phyloP scores from a whole-genome alignment of 441 rosid genomes.

The Euphorbia celastroides region DNA sequence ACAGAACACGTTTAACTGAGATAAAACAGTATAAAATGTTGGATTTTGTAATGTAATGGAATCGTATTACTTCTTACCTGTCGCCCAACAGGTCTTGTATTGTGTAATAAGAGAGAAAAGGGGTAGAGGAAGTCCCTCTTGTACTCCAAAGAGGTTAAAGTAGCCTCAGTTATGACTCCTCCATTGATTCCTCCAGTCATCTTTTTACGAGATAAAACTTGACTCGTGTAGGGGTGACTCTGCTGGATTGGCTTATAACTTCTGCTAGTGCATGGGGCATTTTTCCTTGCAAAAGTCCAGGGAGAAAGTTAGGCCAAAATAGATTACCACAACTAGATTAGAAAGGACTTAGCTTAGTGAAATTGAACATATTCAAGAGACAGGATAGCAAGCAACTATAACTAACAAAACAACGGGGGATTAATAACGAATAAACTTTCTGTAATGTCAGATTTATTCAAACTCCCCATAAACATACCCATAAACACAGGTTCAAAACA shows the following conservation, averaged over 20 bases:
- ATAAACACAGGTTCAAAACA: background rate
- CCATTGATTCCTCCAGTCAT: constrained; percentile 91
- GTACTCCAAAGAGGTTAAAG: constrained; percentile 67
- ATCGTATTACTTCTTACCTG: constrained; percentile 49
- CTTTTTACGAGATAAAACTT: constrained; percentile 77
- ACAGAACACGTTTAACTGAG: constrained; percentile 18
- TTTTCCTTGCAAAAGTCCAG: constrained; percentile 36
- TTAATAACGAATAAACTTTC: background rate
- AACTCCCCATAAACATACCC: background rate
- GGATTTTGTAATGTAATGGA: constrained; percentile 4
- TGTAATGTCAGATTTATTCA: background rate
- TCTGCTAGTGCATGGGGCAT: constrained; percentile 36
- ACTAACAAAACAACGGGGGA: background rate
- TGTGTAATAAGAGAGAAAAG: constrained; percentile 70
- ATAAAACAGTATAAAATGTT: constrained; percentile 11
- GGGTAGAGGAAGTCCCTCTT: constrained; percentile 76
- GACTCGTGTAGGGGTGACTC: constrained; percentile 47
- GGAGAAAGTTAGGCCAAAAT: background rate
- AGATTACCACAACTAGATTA: constrained; percentile 11
- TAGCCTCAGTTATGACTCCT: constrained; percentile 70
- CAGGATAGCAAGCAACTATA: background rate
- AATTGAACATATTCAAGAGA: background rate
- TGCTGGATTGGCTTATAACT: constrained; percentile 51
- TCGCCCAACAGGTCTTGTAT: constrained; percentile 85
- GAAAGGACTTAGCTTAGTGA: background rate